Evolutionary conservation across 176 grass and related monocot genomes (phyloP).

Genomic region (Chloris gayana): DNA sequence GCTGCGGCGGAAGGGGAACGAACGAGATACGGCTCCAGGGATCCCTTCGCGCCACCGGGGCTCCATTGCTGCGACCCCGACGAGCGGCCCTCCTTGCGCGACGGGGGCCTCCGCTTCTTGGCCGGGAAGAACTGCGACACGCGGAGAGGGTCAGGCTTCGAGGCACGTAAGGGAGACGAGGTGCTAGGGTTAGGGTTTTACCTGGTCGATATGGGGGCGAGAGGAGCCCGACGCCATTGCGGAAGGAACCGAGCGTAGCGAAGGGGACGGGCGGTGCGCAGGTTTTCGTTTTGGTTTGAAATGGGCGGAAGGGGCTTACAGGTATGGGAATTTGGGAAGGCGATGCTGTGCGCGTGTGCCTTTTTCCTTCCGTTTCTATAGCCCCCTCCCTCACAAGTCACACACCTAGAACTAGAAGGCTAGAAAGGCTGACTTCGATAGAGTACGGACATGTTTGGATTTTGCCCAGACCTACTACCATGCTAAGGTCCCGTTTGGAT

Average conservation of each 20-base stretch:
- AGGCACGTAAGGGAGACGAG: neutral
- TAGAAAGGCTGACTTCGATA: too few species aligned
- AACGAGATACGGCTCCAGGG: conserved; percentile 51
- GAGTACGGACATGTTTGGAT: too few species aligned
- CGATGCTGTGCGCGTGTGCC: too few species aligned
- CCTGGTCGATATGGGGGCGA: conserved; percentile 81
- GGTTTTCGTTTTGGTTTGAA: neutral
- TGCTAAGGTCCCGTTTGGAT: too few species aligned
- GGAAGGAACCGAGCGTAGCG: neutral
- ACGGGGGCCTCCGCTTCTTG: conserved; percentile 66
- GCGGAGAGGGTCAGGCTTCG: conserved; percentile 11
- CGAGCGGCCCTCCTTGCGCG: conserved; percentile 51
- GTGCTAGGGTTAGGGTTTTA: conserved; percentile 35
- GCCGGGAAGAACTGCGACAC: conserved; percentile 71
- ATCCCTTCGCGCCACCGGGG: conserved; percentile 55
- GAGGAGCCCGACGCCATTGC: conserved; percentile 67
- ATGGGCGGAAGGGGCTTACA: neutral
- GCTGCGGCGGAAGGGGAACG: conserved; percentile 29
- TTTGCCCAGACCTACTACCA: too few species aligned
- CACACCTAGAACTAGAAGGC: too few species aligned
- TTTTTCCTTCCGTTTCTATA: too few species aligned
- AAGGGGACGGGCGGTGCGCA: conserved; percentile 2
- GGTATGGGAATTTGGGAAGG: too few species aligned
- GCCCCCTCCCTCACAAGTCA: too few species aligned
- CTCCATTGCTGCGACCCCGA: conserved; percentile 34